phyloP scores from a whole-genome alignment of 1,284 basidiomycete species.

The Apiotrichum gamsii region DNA sequence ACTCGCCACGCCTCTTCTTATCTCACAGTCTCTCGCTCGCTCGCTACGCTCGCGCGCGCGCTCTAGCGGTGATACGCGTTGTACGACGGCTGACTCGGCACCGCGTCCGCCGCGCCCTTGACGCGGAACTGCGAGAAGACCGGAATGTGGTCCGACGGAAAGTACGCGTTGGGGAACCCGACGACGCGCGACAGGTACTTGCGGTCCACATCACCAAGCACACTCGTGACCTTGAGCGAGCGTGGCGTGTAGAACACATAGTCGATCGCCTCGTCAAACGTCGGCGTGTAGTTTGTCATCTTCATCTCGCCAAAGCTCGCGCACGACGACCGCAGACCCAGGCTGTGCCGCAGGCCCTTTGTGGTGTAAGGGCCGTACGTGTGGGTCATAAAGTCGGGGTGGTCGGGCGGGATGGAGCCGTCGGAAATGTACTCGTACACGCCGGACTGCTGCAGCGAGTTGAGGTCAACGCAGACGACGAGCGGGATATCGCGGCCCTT shows the following conservation, averaged over 20 bases:
- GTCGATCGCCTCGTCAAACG: slow-evolving; percentile 77
- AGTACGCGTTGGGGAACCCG: slow-evolving; percentile 94
- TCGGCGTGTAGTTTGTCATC: slow-evolving; percentile 87
- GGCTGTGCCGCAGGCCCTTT: slow-evolving; percentile 74
- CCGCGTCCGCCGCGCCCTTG: slow-evolving; percentile 48
- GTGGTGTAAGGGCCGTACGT: slow-evolving; percentile 86
- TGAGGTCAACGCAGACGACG: slow-evolving; percentile 91
- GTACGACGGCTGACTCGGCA: slow-evolving; percentile 47
- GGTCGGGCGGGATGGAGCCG: slow-evolving; percentile 65
- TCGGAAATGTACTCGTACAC: slow-evolving; percentile 86
- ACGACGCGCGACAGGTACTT: slow-evolving; percentile 83
- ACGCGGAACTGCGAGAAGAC: slow-evolving; percentile 48
- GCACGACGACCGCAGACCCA: slow-evolving; percentile 81
- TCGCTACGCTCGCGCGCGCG: too few relatives aligned
- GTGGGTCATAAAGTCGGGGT: slow-evolving; percentile 89
- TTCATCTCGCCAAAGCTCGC: slow-evolving; percentile 61
- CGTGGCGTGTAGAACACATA: slow-evolving; percentile 86
- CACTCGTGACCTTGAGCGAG: slow-evolving; percentile 73
- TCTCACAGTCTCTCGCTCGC: too few relatives aligned
- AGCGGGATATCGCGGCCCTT: slow-evolving; percentile 70
- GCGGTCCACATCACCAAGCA: slow-evolving; percentile 82
- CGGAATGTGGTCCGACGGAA: slow-evolving; percentile 69
- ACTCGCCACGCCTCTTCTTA: too few relatives aligned
- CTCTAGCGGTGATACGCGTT: slow-evolving; percentile 14
- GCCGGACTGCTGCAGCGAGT: slow-evolving; percentile 78